Evolutionary conservation across 2,329 filamentous ascomycete species (phyloP), one percentile per base, ranked within the genome.

Genomic region (Drechslera avenae): DNA sequence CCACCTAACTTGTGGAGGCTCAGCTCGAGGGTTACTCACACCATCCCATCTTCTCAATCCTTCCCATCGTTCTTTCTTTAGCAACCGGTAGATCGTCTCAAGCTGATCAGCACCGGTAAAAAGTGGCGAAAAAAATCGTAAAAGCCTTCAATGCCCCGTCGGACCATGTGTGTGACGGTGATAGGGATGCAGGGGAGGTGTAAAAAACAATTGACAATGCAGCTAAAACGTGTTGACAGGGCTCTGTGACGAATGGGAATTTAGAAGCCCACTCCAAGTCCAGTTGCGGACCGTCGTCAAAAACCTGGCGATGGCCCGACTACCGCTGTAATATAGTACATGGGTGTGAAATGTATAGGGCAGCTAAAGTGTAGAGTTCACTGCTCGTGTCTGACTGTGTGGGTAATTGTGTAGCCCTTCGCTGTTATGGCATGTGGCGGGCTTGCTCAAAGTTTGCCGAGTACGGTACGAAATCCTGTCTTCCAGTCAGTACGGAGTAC

Each of bases 271-370:
- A 33, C 53, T 56, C 44, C 42, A 57, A 52, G 44, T 9, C 30
- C 39, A 21, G 28, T 46, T 42, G 42, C 41, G 46, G 39, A 35
- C 39, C 30, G 44, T 53, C 30, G 39, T 39, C 14, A 43, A 28
- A 46, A 50, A 31, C 42, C 44, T 56, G 49, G 57, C 34, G 36
- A 45, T 34, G 23, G 35, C 33, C 55, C 52, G 60, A 41, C 46
- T 56, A 60, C 51, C 49, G 53, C 43, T 10, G 16, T 50, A 50
- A 43, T 71, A 71, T 68, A 61, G 53, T 21, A 47, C 66, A 63
- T 61, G 67, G 67, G 49, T 63, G 18, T 26, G 41, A 13, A 28
- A 28, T 32, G 39, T 62, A 63, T 56, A 61, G 52, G 34, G 40
- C 39, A 41, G n/a, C n/a, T n/a, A n/a, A n/a, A 14, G 16, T 14